A percentile compares a stretch with the other conserved stretches of the same genome.
phyloP scores from a whole-genome alignment of 208 protist genomes.

The Crithidia thermophila region DNA sequence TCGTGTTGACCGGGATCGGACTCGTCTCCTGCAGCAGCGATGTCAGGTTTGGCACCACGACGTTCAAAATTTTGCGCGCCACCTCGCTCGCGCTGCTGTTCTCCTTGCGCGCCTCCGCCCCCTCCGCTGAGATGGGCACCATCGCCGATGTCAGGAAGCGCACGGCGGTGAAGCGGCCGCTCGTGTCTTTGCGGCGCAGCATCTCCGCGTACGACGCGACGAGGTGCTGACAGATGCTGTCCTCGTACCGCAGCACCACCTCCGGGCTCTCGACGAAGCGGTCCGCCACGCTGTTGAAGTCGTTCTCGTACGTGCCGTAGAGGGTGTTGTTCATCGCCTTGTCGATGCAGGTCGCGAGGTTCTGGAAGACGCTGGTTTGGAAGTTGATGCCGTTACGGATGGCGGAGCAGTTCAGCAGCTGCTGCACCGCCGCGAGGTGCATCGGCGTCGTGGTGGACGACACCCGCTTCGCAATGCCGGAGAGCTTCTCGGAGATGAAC shows the following conservation, averaged over 20 bases:
- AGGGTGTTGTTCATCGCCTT: conserved; percentile 63
- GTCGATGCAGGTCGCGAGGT: conserved; percentile 68
- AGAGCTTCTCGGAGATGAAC: conserved; percentile 70
- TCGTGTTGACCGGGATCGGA: conserved; percentile 82
- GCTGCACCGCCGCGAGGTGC: conserved; percentile 52
- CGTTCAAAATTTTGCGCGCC: conserved; percentile 37
- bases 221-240: conserved; percentile 53
- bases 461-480: conserved; percentile 39
- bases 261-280: conserved; percentile 58
- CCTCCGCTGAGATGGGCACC: conserved; percentile 46
- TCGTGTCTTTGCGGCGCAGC: conserved; percentile 49
- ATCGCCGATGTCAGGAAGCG: conserved; percentile 75
- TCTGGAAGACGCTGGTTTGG: conserved; percentile 53
- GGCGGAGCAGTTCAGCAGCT: conserved; percentile 56
- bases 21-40: conserved; percentile 71
- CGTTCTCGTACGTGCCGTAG: conserved; percentile 63
- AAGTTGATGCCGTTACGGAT: conserved; percentile 52
- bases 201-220: conserved; percentile 67
- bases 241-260: conserved; percentile 47
- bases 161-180: conserved; percentile 68
- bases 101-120: conserved; percentile 27
- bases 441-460: conserved; percentile 45
- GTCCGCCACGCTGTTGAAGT: conserved; percentile 71
- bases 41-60: conserved; percentile 40
- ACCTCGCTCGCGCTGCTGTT: conserved; percentile 25